Percentiles rank a stretch among this genome's conserved stretches.
phyloP scores from a whole-genome alignment of 2,329 filamentous ascomycete species.

The Fusarium sp. region DNA sequence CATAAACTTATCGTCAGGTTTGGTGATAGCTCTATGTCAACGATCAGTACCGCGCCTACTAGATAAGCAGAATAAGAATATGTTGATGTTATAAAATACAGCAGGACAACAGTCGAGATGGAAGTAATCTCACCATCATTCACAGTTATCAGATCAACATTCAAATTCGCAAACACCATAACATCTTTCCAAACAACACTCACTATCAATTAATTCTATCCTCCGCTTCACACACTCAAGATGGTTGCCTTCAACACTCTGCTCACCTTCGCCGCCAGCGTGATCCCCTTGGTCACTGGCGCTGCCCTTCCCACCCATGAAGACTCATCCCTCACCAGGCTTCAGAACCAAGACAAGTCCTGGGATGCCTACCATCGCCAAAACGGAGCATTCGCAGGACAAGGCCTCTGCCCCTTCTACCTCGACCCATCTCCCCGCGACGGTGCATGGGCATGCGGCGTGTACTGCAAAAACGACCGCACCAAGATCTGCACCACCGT shows the following conservation, averaged over 20 bases:
- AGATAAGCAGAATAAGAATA: fast-evolving
- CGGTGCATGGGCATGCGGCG: background rate
- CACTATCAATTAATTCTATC: fast-evolving
- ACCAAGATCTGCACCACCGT: background rate
- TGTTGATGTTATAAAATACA: background rate
- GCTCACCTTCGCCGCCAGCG: fast-evolving
- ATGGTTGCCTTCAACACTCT: background rate
- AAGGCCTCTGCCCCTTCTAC: background rate
- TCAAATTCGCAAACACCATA: background rate
- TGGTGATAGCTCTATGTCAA: background rate
- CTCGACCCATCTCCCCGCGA: background rate
- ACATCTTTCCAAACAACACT: fast-evolving
- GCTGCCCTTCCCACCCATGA: background rate
- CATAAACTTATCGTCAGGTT: background rate
- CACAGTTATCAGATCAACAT: background rate
- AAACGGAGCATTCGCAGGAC: background rate
- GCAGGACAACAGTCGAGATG: too few species aligned
- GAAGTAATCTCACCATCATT: background rate
- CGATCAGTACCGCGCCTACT: fast-evolving
- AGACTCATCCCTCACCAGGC: background rate
- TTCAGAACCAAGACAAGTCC: background rate
- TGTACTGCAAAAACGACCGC: background rate
- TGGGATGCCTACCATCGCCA: background rate
- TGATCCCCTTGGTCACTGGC: fast-evolving
- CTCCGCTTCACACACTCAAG: fast-evolving